Evolutionary conservation across 352 stramenopile genomes (phyloP), one percentile per base, ranked within the genome.

Genomic region (Globisporangium solare): DNA sequence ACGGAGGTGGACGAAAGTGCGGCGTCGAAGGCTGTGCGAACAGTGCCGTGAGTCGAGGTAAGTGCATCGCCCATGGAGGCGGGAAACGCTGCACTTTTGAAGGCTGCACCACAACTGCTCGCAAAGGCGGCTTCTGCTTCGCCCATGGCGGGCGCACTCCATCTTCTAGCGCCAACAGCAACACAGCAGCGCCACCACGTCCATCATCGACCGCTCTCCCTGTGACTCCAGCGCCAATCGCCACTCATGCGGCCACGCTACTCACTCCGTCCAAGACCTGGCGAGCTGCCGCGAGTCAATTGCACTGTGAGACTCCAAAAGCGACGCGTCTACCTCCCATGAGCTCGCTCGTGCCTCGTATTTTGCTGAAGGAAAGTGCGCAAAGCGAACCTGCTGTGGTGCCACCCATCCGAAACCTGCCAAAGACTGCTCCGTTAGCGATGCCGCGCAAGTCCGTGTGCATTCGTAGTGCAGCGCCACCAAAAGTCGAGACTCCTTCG

Each of bases 81-180:
- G 85, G 85, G 18, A 93, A 93, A 60, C 81, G 83, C 42, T 95
- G 85, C 45, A 66, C 88, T 24, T 70, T 77, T 15, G 76, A 85
- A 43, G 79, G 79, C 20, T 94, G 85, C 54, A 76, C 73, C 20
- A 94, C 83, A 1, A 93, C 83, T 12, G 85, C 85, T 15, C 77
- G 85, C 35, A 89, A 88, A 48, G 85, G 83, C 24, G 85, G 85
- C 4, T 89, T 70, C 54, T 94, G 85, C 69, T 92, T 94, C 68
- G 83, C 83, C 14, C 85, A 94, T 41, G 85, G 85, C 20, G 83
- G 83, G 1, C 68, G 74, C 11, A 51, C 58, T 8, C 51, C 54
- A 11, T 2, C 41, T 17, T 11, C 49, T 41, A 47, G 4, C 12
- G 7, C 24, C 35, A 45, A 17, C 50, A 74, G 45, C 61, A 63